Conservation (phyloP, 495 filamentous ascomycete genomes). For the Haplographium delicatum region DNA sequence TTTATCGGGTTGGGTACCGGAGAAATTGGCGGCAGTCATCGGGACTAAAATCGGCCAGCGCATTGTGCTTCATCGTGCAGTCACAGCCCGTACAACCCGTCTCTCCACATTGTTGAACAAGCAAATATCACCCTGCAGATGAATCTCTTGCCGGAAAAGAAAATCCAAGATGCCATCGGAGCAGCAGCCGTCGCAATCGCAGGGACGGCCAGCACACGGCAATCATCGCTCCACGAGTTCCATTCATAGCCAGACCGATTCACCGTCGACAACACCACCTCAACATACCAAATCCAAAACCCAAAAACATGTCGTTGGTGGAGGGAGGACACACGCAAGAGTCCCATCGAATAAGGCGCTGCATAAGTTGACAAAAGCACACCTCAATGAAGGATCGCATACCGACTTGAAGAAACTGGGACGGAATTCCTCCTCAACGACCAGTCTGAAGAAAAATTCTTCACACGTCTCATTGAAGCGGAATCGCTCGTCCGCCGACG, state of each 20-base stretch:
- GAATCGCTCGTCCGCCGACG: constrained; percentile 24
- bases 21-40: too few species aligned
- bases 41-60: too few species aligned
- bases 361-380: constrained; percentile 22
- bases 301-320: constrained; percentile 25
- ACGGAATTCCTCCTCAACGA: constrained; percentile 29
- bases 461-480: constrained; percentile 41
- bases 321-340: constrained; percentile 17
- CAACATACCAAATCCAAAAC: constrained; percentile 14
- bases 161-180: constrained; percentile 25
- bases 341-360: constrained; percentile 22
- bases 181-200: constrained; percentile 15
- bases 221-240: constrained; percentile 18
- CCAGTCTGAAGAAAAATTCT: constrained; percentile 41
- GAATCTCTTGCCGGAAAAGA: constrained; percentile 14
- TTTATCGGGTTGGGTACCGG: too few species aligned
- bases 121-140: constrained; percentile 12
- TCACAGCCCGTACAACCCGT: too few species aligned
- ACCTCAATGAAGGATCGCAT: constrained; percentile 18
- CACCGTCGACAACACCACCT: constrained; percentile 19
- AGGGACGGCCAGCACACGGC: constrained; percentile 6
- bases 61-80: not conserved
- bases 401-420: constrained; percentile 29
- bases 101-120: constrained; percentile 14
- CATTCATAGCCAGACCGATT: constrained; percentile 17